Percentiles rank a stretch among this genome's conserved stretches.
Conservation (phyloP, 306 rosid species). For the Ochetophila trinervis region DNA sequence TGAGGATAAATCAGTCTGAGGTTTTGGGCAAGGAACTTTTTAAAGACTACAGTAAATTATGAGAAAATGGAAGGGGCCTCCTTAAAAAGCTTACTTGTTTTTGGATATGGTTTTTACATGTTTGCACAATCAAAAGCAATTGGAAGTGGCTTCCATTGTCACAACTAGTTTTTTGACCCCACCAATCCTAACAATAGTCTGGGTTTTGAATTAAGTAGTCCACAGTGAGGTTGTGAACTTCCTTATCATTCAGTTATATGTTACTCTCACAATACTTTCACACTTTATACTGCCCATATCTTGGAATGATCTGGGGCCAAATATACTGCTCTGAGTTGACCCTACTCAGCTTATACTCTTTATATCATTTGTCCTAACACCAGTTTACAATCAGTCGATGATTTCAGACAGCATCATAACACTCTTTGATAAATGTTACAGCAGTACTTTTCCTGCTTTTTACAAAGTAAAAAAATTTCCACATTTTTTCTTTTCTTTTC, state of each 20-base stretch:
- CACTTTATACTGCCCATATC: conserved; percentile 25
- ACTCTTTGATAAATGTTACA: too few relatives aligned
- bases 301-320: conserved; percentile 28
- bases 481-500: background rate
- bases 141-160: conserved; percentile 16
- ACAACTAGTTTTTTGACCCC: conserved; percentile 36
- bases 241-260: conserved; percentile 50
- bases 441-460: too few relatives aligned
- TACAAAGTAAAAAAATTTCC: too few relatives aligned
- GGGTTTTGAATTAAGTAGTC: conserved; percentile 30
- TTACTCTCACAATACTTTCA: conserved; percentile 27
- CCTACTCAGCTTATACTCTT: conserved; percentile 24
- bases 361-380: background rate
- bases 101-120: too few relatives aligned
- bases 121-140: too few relatives aligned
- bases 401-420: too few relatives aligned
- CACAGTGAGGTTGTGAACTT: conserved; percentile 43
- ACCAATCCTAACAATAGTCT: conserved; percentile 32
- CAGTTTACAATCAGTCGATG: too few relatives aligned
- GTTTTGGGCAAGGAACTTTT: too few relatives aligned
- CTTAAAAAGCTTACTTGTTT: too few relatives aligned
- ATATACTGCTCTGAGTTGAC: conserved; percentile 17
- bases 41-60: too few relatives aligned
- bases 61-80: too few relatives aligned
- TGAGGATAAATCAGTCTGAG: too few relatives aligned